Conservation (phyloP, 306 rosid species). For the Gillenia trifoliata region DNA sequence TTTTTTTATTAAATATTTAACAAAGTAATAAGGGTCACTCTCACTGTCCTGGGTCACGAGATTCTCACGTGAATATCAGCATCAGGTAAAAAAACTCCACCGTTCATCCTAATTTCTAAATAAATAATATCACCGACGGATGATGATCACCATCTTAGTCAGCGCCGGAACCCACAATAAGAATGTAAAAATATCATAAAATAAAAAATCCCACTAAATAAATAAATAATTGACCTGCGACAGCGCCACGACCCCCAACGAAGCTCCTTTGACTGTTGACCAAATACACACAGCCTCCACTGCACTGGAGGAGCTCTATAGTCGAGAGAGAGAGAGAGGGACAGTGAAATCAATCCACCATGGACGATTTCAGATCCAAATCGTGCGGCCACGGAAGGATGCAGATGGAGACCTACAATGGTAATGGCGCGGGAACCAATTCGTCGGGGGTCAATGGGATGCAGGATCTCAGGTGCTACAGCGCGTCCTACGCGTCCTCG, state of each 20-base stretch:
- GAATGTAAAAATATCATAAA: not conserved
- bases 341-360: not conserved
- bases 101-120: too few species aligned
- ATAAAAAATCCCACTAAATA: not conserved
- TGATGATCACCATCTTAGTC: constrained; percentile 11
- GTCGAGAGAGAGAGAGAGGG: too few species aligned
- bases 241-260: not conserved
- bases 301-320: too few species aligned
- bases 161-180: constrained; percentile 9
- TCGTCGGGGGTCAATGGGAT: constrained; percentile 31
- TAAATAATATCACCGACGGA: constrained; percentile 14
- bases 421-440: constrained; percentile 20
- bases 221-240: not conserved
- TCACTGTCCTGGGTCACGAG: not conserved
- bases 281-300: not conserved
- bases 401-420: constrained; percentile 52
- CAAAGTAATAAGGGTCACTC: not conserved
- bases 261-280: not conserved
- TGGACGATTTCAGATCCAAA: constrained; percentile 63
- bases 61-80: not conserved
- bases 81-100: not conserved
- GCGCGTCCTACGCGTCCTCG: constrained; percentile 79
- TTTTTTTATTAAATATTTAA: too few species aligned
- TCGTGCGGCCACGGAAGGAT: constrained; percentile 62
- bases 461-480: constrained; percentile 82